Percentiles rank a stretch among this genome's conserved stretches.
Evolutionary conservation across 208 protist genomes (phyloP).

Genomic region (Trypanosoma avium): DNA sequence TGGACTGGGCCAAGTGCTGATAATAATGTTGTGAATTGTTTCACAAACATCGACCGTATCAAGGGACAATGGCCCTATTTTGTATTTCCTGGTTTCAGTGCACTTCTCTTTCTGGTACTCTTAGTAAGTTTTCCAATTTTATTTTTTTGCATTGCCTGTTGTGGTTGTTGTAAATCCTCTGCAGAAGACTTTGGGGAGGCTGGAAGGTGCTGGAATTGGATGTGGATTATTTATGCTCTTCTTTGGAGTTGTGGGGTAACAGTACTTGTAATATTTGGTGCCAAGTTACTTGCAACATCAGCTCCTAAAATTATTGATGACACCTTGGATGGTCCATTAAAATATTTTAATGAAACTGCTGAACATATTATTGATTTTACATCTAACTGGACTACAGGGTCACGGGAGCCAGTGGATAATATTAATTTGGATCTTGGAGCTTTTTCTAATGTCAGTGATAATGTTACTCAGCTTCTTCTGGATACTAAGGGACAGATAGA

Average conservation of each 20-base stretch:
- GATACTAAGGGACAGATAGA: neutral
- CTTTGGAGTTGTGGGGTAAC: slow-evolving; percentile 52
- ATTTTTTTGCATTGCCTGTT: slow-evolving; percentile 25
- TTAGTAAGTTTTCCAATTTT: slow-evolving; percentile 60
- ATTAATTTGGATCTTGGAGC: slow-evolving; percentile 7
- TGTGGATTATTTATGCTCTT: slow-evolving; percentile 59
- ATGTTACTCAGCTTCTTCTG: neutral
- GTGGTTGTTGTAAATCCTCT: slow-evolving; percentile 43
- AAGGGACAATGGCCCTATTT: slow-evolving; percentile 59
- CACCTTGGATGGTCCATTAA: slow-evolving; percentile 12
- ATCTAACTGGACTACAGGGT: slow-evolving; percentile 7
- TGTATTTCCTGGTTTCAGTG: slow-evolving; percentile 51
- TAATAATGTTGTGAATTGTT: slow-evolving; percentile 64
- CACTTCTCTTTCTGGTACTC: slow-evolving; percentile 54
- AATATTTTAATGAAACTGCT: slow-evolving; percentile 20
- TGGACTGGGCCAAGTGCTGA: slow-evolving; percentile 48
- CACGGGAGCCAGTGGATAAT: neutral
- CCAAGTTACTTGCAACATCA: neutral
- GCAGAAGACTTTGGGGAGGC: slow-evolving; percentile 15
- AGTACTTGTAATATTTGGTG: slow-evolving; percentile 66
- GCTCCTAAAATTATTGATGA: neutral
- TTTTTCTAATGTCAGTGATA: slow-evolving; percentile 12
- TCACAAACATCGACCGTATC: slow-evolving; percentile 50
- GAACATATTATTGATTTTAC: slow-evolving; percentile 19
- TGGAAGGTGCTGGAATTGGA: slow-evolving; percentile 37